A percentile compares a stretch with the other conserved stretches of the same genome.
Conservation (phyloP, 805 yeast species). For the Yamadazyma sp. region DNA sequence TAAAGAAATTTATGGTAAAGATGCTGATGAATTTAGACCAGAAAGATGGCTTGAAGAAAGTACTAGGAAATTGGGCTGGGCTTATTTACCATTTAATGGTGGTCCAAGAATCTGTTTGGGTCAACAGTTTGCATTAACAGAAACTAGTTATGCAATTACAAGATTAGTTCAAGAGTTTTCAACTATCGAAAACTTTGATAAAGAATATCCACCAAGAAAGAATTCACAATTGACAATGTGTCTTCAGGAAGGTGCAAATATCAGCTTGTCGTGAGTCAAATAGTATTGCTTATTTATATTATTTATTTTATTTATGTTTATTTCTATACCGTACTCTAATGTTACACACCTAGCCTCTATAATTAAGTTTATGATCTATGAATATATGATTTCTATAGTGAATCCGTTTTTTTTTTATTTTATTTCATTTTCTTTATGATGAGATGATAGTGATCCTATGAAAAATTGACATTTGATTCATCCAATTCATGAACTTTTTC, state of each 20-base stretch:
- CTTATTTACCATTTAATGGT: slow-evolving; percentile 52
- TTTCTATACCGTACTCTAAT: background rate
- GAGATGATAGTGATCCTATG: no score
- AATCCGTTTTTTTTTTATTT: no score
- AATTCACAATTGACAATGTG: slow-evolving; percentile 29
- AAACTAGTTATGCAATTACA: slow-evolving; percentile 44
- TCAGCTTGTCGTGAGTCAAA: no score
- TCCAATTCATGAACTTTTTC: slow-evolving; percentile 41
- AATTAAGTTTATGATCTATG: no score
- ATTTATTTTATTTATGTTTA: background rate
- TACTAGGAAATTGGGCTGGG: slow-evolving; percentile 41
- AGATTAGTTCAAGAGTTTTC: slow-evolving; percentile 28
- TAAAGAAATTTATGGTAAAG: slow-evolving; percentile 29
- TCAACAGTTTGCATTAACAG: slow-evolving; percentile 55
- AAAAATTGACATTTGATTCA: slow-evolving; percentile 12
- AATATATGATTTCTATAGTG: no score
- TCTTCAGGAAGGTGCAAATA: slow-evolving; percentile 20
- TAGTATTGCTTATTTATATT: background rate
- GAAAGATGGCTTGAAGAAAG: slow-evolving; percentile 35
- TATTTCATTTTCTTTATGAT: no score
- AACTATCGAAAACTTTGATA: slow-evolving; percentile 16
- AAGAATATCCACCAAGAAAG: slow-evolving; percentile 24
- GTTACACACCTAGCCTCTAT: no score
- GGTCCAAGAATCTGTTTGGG: slow-evolving; percentile 57
- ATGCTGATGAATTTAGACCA: slow-evolving; percentile 32